phyloP scores from a whole-genome alignment of 306 rosid species.

The Ormosia semicastrata region DNA sequence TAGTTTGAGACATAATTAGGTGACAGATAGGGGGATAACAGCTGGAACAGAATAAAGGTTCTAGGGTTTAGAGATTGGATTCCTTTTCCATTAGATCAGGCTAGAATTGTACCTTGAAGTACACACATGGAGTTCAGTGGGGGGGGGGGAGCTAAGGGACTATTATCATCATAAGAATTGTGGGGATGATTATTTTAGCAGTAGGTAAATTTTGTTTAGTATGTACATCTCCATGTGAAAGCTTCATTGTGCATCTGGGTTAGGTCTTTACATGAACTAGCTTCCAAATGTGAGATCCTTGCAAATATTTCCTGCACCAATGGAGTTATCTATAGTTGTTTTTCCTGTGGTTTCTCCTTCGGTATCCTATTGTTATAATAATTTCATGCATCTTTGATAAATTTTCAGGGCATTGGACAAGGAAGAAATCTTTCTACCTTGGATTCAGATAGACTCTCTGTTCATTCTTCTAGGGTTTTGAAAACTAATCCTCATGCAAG shows the following conservation, averaged over 20 bases:
- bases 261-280: neutral
- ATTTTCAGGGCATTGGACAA: conserved; percentile 72
- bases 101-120: neutral
- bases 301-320: conserved; percentile 5
- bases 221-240: neutral
- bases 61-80: conserved; percentile 1
- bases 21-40: neutral
- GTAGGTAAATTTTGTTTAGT: neutral
- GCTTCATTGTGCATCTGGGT: neutral
- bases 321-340: neutral
- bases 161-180: conserved; percentile 10
- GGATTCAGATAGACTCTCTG: conserved; percentile 86
- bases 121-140: neutral
- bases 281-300: conserved; percentile 8
- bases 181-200: neutral
- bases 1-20: neutral
- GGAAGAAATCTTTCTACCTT: conserved; percentile 51
- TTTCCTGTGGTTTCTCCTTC: neutral
- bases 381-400: conserved; percentile 27
- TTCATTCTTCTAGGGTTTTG: conserved; percentile 88
- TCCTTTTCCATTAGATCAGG: neutral
- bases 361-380: conserved; percentile 13
- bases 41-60: neutral
- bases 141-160: neutral
- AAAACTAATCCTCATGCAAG: conserved; percentile 66